Conservation (phyloP, 2,329 filamentous ascomycete genomes). For the Exserohilum rostratum region DNA sequence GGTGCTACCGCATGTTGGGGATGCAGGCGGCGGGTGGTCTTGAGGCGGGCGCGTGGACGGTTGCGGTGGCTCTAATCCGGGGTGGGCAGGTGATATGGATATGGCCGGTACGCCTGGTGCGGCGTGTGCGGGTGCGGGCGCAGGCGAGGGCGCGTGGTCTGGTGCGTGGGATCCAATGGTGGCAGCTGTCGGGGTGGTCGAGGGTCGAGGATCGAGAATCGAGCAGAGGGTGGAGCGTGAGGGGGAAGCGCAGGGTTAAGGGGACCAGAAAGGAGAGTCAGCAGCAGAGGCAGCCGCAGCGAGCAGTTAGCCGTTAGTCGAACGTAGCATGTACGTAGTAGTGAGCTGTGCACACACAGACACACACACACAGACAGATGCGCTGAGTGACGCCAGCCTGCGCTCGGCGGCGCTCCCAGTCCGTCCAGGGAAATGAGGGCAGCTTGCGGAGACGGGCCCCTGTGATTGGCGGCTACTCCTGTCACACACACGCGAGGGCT, state of each 20-base stretch:
- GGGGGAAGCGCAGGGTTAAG: not conserved
- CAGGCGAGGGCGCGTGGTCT: slow-evolving; percentile 11
- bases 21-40: slow-evolving; percentile 18
- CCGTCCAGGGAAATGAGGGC: slow-evolving; percentile 21
- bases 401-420: slow-evolving; percentile 14
- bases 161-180: slow-evolving; percentile 14
- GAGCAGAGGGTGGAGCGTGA: not conserved
- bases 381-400: not conserved
- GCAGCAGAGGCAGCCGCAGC: not conserved
- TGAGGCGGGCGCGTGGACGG: slow-evolving; percentile 21
- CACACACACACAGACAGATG: not conserved
- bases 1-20: slow-evolving; percentile 38
- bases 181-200: not conserved
- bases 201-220: not conserved
- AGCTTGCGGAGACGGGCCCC: slow-evolving; percentile 24
- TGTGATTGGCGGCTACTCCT: slow-evolving; percentile 22
- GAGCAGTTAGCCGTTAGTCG: too few relatives aligned
- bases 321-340: too few relatives aligned
- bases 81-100: slow-evolving; percentile 13
- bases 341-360: not conserved
- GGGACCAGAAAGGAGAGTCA: slow-evolving; percentile 1
- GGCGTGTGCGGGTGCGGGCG: slow-evolving; percentile 8
- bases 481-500: not conserved
- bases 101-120: slow-evolving; percentile 10
- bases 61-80: slow-evolving; percentile 14